Evolutionary conservation across 2,329 filamentous ascomycete genomes (phyloP).

Genomic region (Pezicula carpinea): DNA sequence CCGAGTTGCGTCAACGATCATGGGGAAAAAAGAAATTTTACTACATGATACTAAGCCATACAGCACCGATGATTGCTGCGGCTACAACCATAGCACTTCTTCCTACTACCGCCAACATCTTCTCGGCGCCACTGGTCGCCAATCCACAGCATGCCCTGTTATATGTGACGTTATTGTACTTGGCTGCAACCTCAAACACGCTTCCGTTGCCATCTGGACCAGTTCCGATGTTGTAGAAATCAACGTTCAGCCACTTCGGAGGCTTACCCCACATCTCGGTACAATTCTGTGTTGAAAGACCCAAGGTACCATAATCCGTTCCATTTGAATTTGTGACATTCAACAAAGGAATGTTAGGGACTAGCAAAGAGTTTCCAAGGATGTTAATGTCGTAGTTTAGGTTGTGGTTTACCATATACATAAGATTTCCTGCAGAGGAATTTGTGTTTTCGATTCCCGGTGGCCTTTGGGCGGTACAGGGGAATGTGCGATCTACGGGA

Average conservation of each 20-base stretch:
- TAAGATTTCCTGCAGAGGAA: slow-evolving; percentile 50
- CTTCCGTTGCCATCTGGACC: slow-evolving; percentile 47
- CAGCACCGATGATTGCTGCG: not conserved
- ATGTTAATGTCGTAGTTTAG: slow-evolving; percentile 74
- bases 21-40: too few relatives aligned
- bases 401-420: slow-evolving; percentile 90
- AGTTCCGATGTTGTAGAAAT: slow-evolving; percentile 67
- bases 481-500: slow-evolving; percentile 56
- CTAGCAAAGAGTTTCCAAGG: slow-evolving; percentile 57
- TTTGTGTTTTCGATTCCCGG: slow-evolving; percentile 48
- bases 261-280: slow-evolving; percentile 56
- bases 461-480: slow-evolving; percentile 74
- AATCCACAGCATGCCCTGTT: slow-evolving; percentile 53
- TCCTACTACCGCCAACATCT: slow-evolving; percentile 9
- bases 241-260: slow-evolving; percentile 76
- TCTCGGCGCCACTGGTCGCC: slow-evolving; percentile 21
- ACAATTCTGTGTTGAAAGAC: slow-evolving; percentile 60
- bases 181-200: slow-evolving; percentile 70
- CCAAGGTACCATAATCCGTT: slow-evolving; percentile 61
- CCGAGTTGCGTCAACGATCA: too few relatives aligned
- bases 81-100: slow-evolving; percentile 3
- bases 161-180: slow-evolving; percentile 70
- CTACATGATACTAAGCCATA: not conserved
- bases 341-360: slow-evolving; percentile 66
- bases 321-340: slow-evolving; percentile 66